Evolutionary conservation across 768 basidiomycete genomes (phyloP).

Genomic region (Psilocybe azurescens): DNA sequence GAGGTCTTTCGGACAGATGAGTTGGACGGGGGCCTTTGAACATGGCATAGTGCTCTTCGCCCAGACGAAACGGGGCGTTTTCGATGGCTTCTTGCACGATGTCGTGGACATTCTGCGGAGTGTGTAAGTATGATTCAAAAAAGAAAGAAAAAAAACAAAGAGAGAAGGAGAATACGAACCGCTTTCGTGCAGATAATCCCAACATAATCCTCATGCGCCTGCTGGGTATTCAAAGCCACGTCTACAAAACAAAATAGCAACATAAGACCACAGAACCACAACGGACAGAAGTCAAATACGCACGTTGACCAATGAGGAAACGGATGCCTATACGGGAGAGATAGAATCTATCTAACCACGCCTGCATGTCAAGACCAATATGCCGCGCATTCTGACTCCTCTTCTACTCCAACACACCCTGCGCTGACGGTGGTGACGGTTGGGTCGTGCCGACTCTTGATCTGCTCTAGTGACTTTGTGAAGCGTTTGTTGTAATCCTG

Average conservation of each 20-base stretch:
- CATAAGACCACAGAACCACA: no score
- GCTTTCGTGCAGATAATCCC: conserved; percentile 97
- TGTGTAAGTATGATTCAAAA: no score
- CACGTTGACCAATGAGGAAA: conserved; percentile 96
- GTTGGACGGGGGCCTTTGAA: conserved; percentile 96
- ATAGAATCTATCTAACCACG: conserved; percentile 97
- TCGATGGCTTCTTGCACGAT: conserved; percentile 99
- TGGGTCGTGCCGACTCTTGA: conserved; percentile 96
- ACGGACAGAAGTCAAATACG: conserved; percentile 31
- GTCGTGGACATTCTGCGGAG: conserved; percentile 96
- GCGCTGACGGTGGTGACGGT: conserved; percentile 97
- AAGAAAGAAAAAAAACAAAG: conserved; percentile 7
- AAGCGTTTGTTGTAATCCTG: conserved; percentile 93
- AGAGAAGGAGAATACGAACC: conserved; percentile 46
- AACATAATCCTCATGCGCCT: conserved; percentile 90
- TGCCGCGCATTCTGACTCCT: conserved; percentile 66
- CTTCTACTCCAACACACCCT: conserved; percentile 98
- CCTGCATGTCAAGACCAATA: conserved; percentile 88
- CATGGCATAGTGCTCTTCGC: conserved; percentile 95
- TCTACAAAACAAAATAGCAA: conserved; percentile 51
- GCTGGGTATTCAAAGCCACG: conserved; percentile 91
- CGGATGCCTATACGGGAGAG: conserved; percentile 95
- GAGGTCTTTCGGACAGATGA: conserved; percentile 89
- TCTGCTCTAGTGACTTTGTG: conserved; percentile 83
- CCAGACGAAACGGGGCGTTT: conserved; percentile 93